Conservation (phyloP, 306 rosid species). For the Vachellia pachyceras region DNA sequence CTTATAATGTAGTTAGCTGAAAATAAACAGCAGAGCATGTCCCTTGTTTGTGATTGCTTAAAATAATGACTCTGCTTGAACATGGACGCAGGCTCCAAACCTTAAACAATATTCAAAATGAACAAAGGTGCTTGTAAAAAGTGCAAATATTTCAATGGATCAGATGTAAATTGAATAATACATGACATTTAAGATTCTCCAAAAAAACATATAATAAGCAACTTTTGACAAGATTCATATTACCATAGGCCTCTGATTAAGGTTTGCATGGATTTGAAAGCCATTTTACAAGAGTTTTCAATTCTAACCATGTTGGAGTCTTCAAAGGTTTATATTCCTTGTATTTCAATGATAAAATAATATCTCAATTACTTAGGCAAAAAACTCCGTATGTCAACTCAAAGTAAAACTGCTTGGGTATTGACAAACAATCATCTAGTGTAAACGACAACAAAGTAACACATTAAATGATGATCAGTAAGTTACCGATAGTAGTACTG, state of each 20-base stretch:
- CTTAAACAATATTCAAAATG: constrained; percentile 3
- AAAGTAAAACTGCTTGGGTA: constrained; percentile 7
- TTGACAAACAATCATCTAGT: background rate
- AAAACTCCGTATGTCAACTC: constrained; percentile 28
- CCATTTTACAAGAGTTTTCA: constrained; percentile 13
- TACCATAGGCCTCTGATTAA: background rate
- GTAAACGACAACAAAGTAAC: background rate
- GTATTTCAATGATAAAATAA: constrained; percentile 3
- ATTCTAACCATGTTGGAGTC: constrained; percentile 10
- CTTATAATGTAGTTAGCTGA: background rate
- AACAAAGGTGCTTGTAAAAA: background rate
- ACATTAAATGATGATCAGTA: constrained; percentile 27
- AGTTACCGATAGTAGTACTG: constrained; percentile 86
- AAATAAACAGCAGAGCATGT: background rate
- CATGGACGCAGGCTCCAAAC: constrained; percentile 5
- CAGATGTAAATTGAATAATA: background rate
- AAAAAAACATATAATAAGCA: constrained; percentile 7
- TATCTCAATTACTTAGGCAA: constrained; percentile 17
- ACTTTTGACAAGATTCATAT: constrained; percentile 9
- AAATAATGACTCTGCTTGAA: background rate
- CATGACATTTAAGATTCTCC: constrained; percentile 6
- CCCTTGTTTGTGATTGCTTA: background rate
- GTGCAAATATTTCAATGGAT: constrained; percentile 12
- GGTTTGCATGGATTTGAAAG: constrained; percentile 2
- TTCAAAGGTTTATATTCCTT: background rate